Evolutionary conservation across 2,329 filamentous ascomycete genomes (phyloP).

Genomic region (Arthrinium phaeospermum): DNA sequence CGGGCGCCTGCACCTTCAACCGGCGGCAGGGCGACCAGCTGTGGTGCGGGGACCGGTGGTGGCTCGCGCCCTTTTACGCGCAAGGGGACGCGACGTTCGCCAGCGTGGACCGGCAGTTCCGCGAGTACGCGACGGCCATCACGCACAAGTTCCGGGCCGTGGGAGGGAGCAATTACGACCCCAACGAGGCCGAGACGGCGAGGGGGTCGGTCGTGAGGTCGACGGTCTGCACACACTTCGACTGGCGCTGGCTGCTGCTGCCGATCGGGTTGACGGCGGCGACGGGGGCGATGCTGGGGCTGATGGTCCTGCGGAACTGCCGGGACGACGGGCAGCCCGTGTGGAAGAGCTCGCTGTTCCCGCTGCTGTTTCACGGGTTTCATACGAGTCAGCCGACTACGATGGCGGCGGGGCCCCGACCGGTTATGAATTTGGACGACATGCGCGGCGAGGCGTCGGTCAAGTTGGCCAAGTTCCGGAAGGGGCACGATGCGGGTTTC

Average conservation of each 20-base stretch:
- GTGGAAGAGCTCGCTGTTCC: slow-evolving; percentile 30
- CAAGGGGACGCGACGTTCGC: slow-evolving; percentile 24
- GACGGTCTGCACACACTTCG: slow-evolving; percentile 29
- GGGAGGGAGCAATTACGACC: slow-evolving; percentile 25
- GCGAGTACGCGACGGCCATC: slow-evolving; percentile 26
- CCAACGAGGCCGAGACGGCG: slow-evolving; percentile 6
- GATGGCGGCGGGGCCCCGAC: slow-evolving; percentile 8
- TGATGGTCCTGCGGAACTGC: slow-evolving; percentile 25
- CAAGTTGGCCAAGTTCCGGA: slow-evolving; percentile 23
- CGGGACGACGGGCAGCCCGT: slow-evolving; percentile 26
- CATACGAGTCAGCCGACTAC: neutral
- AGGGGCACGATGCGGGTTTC: slow-evolving; percentile 26
- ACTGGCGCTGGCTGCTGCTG: slow-evolving; percentile 31
- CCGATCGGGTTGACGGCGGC: slow-evolving; percentile 24
- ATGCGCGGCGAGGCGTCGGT: slow-evolving; percentile 23
- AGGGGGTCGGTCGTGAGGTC: slow-evolving; percentile 25
- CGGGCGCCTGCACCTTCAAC: slow-evolving; percentile 23
- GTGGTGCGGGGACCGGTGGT: slow-evolving; percentile 26
- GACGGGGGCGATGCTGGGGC: slow-evolving; percentile 23
- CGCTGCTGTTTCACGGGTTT: slow-evolving; percentile 29
- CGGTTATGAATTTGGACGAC: slow-evolving; percentile 26
- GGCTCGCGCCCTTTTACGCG: slow-evolving; percentile 27
- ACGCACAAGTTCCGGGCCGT: slow-evolving; percentile 30
- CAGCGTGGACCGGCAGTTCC: slow-evolving; percentile 24
- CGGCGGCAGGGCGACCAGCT: slow-evolving; percentile 22